Evolutionary conservation across 2,329 filamentous ascomycete species (phyloP).

Genomic region (Cladophialophora yegresii): DNA sequence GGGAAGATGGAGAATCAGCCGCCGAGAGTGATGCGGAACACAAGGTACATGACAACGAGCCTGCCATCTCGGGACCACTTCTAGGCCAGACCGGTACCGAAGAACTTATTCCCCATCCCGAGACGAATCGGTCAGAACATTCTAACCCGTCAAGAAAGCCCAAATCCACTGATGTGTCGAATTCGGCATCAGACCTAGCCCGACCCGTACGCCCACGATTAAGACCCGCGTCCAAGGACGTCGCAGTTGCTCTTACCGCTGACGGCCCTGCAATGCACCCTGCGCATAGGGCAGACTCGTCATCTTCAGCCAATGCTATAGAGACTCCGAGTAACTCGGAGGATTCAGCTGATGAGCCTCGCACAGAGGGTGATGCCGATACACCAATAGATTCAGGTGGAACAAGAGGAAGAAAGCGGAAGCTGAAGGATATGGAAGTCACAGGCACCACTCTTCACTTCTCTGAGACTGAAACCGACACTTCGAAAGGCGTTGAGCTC

Average conservation of each 20-base stretch:
- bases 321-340: background rate
- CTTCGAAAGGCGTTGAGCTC: background rate
- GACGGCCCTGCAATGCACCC: background rate
- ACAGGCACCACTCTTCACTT: background rate
- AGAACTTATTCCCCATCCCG: background rate
- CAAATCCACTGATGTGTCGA: background rate
- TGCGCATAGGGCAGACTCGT: background rate
- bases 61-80: no score
- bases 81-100: background rate
- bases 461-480: background rate
- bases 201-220: background rate
- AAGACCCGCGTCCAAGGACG: background rate
- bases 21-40: background rate
- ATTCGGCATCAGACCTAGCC: background rate
- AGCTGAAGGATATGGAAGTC: slow-evolving; percentile 8
- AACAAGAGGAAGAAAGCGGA: slow-evolving; percentile 11
- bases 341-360: background rate
- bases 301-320: background rate
- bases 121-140: background rate
- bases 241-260: background rate
- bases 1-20: background rate
- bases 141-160: background rate
- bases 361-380: background rate
- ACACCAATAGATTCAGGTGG: background rate
- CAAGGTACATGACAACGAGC: background rate